A percentile compares a stretch with the other conserved stretches of the same genome.
Conservation (phyloP, 2,329 filamentous ascomycete genomes). For the Aspergillus sojae region DNA sequence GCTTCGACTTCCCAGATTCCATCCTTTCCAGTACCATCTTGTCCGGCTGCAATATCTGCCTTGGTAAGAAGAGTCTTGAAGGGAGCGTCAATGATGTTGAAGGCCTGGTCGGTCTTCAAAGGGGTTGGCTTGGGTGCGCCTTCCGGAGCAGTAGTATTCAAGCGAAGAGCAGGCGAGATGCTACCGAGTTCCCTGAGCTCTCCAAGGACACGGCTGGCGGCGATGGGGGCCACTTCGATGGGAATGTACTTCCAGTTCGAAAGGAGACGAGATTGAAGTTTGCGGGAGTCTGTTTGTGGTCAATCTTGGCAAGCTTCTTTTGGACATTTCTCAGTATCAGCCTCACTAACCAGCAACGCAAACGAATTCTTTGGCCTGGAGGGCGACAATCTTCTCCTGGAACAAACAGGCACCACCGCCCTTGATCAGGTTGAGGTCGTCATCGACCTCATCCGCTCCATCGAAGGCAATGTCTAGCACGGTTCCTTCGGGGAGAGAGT, state of each 20-base stretch:
- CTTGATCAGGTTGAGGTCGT: conserved; percentile 95
- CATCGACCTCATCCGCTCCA: conserved; percentile 94
- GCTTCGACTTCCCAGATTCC: conserved; percentile 79
- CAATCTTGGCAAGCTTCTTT: not conserved
- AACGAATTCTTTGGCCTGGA: conserved; percentile 80
- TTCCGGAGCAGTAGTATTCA: conserved; percentile 58
- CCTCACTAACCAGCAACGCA: conserved; percentile 72
- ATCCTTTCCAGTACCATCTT: conserved; percentile 58
- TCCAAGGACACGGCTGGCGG: conserved; percentile 74
- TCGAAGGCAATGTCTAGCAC: conserved; percentile 91
- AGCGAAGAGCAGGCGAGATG: conserved; percentile 68
- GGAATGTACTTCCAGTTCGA: conserved; percentile 81
- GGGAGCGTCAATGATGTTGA: conserved; percentile 90
- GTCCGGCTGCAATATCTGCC: conserved; percentile 54
- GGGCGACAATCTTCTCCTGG: conserved; percentile 94
- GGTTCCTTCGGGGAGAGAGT: conserved; percentile 66
- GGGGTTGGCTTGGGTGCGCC: conserved; percentile 72
- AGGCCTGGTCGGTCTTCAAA: conserved; percentile 81
- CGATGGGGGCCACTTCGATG: conserved; percentile 88
- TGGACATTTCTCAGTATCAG: not conserved
- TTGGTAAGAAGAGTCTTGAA: conserved; percentile 74
- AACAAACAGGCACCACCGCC: conserved; percentile 96
- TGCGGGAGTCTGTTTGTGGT: conserved; percentile 72
- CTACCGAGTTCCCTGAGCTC: conserved; percentile 75
- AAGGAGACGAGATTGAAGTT: conserved; percentile 75